A percentile compares a stretch with the other conserved stretches of the same genome.
phyloP scores from a whole-genome alignment of 768 basidiomycete species.

The Agrocybe chaxingu region DNA sequence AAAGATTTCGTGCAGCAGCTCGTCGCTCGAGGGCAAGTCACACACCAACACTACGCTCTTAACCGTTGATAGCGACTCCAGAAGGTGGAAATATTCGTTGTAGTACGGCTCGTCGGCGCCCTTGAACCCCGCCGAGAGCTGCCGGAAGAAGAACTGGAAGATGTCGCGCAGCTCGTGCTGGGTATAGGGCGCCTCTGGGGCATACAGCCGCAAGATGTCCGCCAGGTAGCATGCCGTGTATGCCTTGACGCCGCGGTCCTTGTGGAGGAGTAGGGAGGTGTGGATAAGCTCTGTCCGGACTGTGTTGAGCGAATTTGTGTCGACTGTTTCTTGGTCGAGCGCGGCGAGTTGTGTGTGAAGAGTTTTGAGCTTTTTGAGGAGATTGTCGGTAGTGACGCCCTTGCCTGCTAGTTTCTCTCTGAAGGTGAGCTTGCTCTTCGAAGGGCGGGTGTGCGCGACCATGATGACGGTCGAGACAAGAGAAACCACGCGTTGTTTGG shows the following conservation, averaged over 20 bases:
- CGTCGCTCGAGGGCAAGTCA: slow-evolving; percentile 85
- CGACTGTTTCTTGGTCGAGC: slow-evolving; percentile 86
- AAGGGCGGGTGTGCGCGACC: slow-evolving; percentile 74
- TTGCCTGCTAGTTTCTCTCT: slow-evolving; percentile 79
- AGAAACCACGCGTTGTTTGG: slow-evolving; percentile 41
- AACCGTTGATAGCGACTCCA: slow-evolving; percentile 90
- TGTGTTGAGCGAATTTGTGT: slow-evolving; percentile 63
- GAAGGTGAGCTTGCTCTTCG: slow-evolving; percentile 68
- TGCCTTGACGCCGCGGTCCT: slow-evolving; percentile 94
- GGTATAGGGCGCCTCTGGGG: slow-evolving; percentile 96
- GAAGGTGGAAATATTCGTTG: slow-evolving; percentile 90
- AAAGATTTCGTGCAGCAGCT: slow-evolving; percentile 81
- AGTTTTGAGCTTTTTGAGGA: slow-evolving; percentile 82
- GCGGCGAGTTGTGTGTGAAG: slow-evolving; percentile 75
- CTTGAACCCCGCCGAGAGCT: slow-evolving; percentile 73
- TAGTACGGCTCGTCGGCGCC: slow-evolving; percentile 81
- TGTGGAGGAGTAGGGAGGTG: slow-evolving; percentile 83
- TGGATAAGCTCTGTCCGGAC: slow-evolving; percentile 79
- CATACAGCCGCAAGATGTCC: slow-evolving; percentile 89
- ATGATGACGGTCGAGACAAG: slow-evolving; percentile 32
- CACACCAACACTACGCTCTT: slow-evolving; percentile 94
- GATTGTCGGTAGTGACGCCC: slow-evolving; percentile 72
- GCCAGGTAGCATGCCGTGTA: slow-evolving; percentile 93
- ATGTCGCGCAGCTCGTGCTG: slow-evolving; percentile 88
- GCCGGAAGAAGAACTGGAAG: slow-evolving; percentile 94